Evolutionary conservation across 495 filamentous ascomycete genomes (phyloP).

Genomic region (Penicillium diatomitis): DNA sequence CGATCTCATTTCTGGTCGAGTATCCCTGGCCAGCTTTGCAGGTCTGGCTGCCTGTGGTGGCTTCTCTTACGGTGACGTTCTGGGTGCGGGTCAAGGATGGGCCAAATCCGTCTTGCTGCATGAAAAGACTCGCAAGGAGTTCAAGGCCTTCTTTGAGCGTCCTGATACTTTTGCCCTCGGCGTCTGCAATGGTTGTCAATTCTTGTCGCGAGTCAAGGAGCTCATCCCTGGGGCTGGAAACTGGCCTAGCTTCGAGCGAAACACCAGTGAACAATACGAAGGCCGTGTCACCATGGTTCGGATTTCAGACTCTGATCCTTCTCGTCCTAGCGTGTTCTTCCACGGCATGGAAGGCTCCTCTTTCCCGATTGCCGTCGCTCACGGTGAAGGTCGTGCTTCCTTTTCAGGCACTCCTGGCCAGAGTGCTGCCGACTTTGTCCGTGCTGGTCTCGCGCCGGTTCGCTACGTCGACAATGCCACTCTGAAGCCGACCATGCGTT

Average conservation of each 20-base stretch:
- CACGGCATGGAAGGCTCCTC: slow-evolving; percentile 80
- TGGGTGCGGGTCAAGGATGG: slow-evolving; percentile 93
- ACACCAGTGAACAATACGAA: slow-evolving; percentile 87
- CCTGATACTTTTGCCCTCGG: slow-evolving; percentile 87
- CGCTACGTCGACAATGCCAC: slow-evolving; percentile 77
- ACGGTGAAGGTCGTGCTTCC: slow-evolving; percentile 82
- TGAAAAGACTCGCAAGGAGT: slow-evolving; percentile 63
- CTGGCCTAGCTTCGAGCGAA: slow-evolving; percentile 86
- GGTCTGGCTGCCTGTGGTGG: slow-evolving; percentile 92
- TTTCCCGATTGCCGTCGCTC: slow-evolving; percentile 81
- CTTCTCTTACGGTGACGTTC: slow-evolving; percentile 94
- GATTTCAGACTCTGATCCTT: slow-evolving; percentile 50
- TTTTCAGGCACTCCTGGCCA: slow-evolving; percentile 46
- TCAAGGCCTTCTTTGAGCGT: slow-evolving; percentile 78
- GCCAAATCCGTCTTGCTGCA: slow-evolving; percentile 89
- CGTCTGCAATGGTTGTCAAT: slow-evolving; percentile 97
- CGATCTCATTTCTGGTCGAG: slow-evolving; percentile 69
- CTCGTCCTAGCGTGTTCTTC: slow-evolving; percentile 72
- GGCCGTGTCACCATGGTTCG: slow-evolving; percentile 83
- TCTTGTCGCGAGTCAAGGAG: slow-evolving; percentile 73
- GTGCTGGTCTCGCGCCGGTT: slow-evolving; percentile 57
- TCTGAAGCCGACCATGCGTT: slow-evolving; percentile 61
- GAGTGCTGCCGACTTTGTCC: slow-evolving; percentile 42
- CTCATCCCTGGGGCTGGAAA: slow-evolving; percentile 76
- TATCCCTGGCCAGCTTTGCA: slow-evolving; percentile 69